These are phyloP conservation scores for Nemania serpens DNA, from an alignment of 2,329 filamentous ascomycete genomes.

Conservation along the genomic window DNA sequence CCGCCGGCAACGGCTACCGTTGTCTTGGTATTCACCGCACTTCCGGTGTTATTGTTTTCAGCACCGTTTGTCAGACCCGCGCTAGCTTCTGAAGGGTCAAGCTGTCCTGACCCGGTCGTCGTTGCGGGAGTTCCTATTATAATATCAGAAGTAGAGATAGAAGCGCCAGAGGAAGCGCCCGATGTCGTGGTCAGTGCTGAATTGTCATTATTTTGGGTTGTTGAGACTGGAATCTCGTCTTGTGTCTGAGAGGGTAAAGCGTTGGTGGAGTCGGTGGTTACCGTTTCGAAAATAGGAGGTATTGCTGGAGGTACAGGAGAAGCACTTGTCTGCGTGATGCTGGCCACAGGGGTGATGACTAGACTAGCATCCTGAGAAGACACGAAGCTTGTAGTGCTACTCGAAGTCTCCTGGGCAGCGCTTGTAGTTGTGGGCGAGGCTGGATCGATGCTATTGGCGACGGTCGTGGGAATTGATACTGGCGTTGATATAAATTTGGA, in stretches of 20 bases:
- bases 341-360: constrained; percentile 27
- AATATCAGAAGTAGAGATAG: neutral
- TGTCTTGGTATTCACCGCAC: constrained; percentile 39
- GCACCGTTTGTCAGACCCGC: constrained; percentile 27
- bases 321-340: constrained; percentile 26
- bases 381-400: constrained; percentile 46
- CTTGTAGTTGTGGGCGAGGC: neutral
- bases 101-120: constrained; percentile 16
- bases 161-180: constrained; percentile 6
- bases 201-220: constrained; percentile 19
- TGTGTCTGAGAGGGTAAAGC: constrained; percentile 21
- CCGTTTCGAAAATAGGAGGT: constrained; percentile 4
- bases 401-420: constrained; percentile 32
- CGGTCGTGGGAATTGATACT: constrained; percentile 8
- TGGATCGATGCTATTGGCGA: neutral
- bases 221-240: constrained; percentile 17
- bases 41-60: constrained; percentile 35
- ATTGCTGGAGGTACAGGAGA: constrained; percentile 11
- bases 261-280: neutral
- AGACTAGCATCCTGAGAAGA: constrained; percentile 35
- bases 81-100: constrained; percentile 28
- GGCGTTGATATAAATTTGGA: constrained; percentile 3
- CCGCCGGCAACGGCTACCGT: constrained; percentile 56
- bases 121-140: neutral
- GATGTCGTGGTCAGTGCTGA: constrained; percentile 25